A percentile compares a stretch with the other conserved stretches of the same genome.
Conservation (phyloP, 2,329 filamentous ascomycete genomes). For the Nothopassalora personata region DNA sequence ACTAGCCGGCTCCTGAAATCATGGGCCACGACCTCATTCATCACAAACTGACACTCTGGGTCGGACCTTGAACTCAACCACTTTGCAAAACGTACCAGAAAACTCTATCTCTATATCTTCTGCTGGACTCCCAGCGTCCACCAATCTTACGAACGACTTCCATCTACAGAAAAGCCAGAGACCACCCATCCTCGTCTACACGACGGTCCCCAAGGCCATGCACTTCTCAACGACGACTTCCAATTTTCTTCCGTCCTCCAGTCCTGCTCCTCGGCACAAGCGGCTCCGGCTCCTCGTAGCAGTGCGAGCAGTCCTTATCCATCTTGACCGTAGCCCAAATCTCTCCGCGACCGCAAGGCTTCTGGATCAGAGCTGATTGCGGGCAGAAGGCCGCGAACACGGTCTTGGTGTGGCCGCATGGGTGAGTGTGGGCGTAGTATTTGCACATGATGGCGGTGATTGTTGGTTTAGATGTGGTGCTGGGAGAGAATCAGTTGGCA, state of each 20-base stretch:
- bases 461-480: background rate
- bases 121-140: background rate
- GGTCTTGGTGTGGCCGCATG: slow-evolving; percentile 42
- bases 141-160: too few species aligned
- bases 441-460: slow-evolving; percentile 38
- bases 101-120: background rate
- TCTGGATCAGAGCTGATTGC: slow-evolving; percentile 30
- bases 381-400: slow-evolving; percentile 35
- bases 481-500: background rate
- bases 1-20: too few species aligned
- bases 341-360: slow-evolving; percentile 29
- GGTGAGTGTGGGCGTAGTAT: slow-evolving; percentile 45
- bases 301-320: slow-evolving; percentile 30
- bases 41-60: background rate
- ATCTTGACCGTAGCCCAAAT: slow-evolving; percentile 36
- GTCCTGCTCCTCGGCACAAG: slow-evolving; percentile 13
- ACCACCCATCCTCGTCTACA: too few species aligned
- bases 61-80: background rate
- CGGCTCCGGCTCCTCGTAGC: slow-evolving; percentile 20
- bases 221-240: slow-evolving; percentile 6
- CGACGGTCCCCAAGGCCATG: too few species aligned
- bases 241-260: slow-evolving; percentile 17
- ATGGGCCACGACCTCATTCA: background rate
- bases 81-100: background rate
- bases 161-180: too few species aligned